Base-by-base conservation (phyloP, 129 eudicot genomes). In the Lactuca sativa region DNA sequence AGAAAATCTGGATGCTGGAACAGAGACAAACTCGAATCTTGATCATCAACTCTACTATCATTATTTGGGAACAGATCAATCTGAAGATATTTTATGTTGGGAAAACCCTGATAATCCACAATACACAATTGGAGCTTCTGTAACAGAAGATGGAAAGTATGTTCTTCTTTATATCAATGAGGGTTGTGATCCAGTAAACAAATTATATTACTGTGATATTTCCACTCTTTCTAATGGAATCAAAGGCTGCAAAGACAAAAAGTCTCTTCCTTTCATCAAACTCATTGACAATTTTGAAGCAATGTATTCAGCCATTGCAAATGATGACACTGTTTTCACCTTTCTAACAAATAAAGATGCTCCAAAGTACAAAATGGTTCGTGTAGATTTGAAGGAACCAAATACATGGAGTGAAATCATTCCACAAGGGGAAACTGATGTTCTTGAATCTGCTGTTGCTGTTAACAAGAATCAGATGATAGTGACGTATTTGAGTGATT, bases 71-170 rank as follows among this genome's bases (percentile, higher is more conserved):
- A 85, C 96, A 6, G 90, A 90, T 76, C 99, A 90, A 38, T 83
- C 89, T 66, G 93, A 95, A 70, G 99, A 95, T 79, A 83, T 90
- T 70, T 76, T 90, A 62, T 95, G 99, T 70, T 95, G 97, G 97
- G 83, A 80, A 61, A 93, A 90, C 81, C 84, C 83, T 32, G 90
- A 85, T 4, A 85, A 90, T 59, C 96, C 96, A 10, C 89, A 81
- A 43, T 82, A 85, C 60, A 74, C 82, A n/a, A 82, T 77, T 48
- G 67, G 80, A 21, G 93, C 89, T 31, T 65, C 76, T n/a, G 93
- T 95, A 71, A 95, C 99, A 38, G 96, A 90, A 60, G 99, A 95
- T 75, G 97, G 99, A 14, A 85, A 90, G 97, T 95, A 82, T 84
- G 90, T 85, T 78, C 86, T 95, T 61, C 77, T 90, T 30, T 74